Conservation (phyloP, 2,329 filamentous ascomycete species). For the Fusarium brevicatenulatum region DNA sequence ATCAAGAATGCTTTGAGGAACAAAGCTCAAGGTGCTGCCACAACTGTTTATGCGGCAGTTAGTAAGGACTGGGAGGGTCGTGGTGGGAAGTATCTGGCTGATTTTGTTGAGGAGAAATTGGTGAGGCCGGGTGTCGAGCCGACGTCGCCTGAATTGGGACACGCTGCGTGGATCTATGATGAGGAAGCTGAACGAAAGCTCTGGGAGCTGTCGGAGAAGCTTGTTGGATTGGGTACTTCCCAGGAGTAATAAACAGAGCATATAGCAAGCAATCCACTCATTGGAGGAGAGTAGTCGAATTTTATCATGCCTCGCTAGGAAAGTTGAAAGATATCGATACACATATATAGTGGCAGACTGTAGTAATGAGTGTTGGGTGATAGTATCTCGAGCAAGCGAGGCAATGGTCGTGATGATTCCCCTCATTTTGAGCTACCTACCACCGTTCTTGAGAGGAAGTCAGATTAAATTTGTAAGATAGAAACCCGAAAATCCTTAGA, state of each 20-base stretch:
- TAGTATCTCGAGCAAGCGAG: background rate
- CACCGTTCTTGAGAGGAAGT: accelerated
- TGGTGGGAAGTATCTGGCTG: conserved; percentile 5
- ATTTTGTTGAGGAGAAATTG: background rate
- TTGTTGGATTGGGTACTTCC: background rate
- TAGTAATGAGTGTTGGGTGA: too few species aligned
- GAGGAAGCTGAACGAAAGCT: background rate
- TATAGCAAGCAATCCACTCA: accelerated
- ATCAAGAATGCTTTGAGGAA: background rate
- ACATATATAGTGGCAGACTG: background rate
- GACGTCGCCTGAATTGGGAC: background rate
- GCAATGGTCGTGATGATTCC: accelerated
- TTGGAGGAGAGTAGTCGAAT: accelerated
- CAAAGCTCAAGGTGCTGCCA: conserved; percentile 2
- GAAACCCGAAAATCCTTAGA: accelerated
- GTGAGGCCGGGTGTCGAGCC: accelerated
- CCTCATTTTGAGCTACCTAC: accelerated
- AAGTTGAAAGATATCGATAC: accelerated
- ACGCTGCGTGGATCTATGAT: conserved; percentile 10
- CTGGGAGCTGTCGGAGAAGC: background rate
- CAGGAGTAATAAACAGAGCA: background rate
- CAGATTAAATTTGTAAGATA: accelerated
- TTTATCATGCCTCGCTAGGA: accelerated
- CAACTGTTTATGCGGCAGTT: background rate
- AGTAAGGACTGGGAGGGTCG: conserved; percentile 6